These are phyloP conservation scores for Cardiosporidium cionae DNA, from an alignment of 169 alveolate genomes.

Conservation along the genomic window DNA sequence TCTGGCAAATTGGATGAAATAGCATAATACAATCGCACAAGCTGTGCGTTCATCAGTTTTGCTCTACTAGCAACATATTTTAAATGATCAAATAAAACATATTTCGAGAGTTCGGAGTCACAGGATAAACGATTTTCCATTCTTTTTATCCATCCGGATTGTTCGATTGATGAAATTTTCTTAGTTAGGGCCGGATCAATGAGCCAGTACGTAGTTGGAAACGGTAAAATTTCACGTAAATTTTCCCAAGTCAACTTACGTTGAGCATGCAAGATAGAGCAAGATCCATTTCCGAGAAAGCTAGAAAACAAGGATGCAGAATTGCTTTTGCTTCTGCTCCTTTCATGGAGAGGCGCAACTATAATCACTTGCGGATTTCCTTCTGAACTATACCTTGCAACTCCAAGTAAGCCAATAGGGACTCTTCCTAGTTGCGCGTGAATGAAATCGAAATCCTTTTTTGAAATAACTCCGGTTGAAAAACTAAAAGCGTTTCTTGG, in stretches of 20 bases:
- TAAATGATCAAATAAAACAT: conserved; percentile 7
- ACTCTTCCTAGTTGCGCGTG: not conserved
- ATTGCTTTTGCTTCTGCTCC: not conserved
- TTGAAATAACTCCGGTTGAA: too few relatives aligned
- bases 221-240: conserved; percentile 5
- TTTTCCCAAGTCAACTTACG: not conserved
- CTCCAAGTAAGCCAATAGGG: not conserved
- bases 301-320: not conserved
- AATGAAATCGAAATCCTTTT: not conserved
- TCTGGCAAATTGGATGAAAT: not conserved
- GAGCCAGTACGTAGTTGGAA: conserved; percentile 31
- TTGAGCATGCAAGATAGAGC: not conserved
- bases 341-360: not conserved
- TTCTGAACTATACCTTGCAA: not conserved
- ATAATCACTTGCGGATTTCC: not conserved
- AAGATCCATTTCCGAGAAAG: not conserved
- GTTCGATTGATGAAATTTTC: conserved; percentile 15
- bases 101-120: not conserved
- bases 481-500: too few relatives aligned
- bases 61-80: conserved; percentile 21
- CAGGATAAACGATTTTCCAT: not conserved
- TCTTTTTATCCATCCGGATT: conserved; percentile 8
- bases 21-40: conserved; percentile 2
- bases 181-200: not conserved
- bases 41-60: not conserved